Evolutionary conservation across 345 rosid genomes (phyloP).

Genomic region (Ceriops tagal): DNA sequence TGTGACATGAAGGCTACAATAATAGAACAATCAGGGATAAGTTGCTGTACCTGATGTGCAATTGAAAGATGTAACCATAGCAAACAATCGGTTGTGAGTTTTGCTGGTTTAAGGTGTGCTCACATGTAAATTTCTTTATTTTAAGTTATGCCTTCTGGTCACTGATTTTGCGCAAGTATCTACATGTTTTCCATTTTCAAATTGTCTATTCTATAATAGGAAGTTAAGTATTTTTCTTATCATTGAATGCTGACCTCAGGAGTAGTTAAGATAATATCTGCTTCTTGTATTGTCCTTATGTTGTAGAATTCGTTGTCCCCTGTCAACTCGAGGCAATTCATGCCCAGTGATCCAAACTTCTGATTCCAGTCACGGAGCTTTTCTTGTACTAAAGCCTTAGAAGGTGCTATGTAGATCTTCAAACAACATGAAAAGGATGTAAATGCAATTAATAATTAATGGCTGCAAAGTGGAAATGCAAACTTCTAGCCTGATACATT

Average conservation of each 20-base stretch:
- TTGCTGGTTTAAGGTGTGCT: background rate
- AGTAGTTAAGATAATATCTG: constrained; percentile 88
- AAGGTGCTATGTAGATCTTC: constrained; percentile 88
- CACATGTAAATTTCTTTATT: too few species aligned
- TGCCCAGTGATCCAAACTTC: constrained; percentile 75
- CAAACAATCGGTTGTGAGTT: background rate
- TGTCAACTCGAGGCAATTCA: constrained; percentile 85
- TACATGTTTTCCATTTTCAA: background rate
- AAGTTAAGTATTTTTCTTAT: background rate
- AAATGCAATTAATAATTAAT: constrained; percentile 7
- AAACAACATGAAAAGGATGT: constrained; percentile 24
- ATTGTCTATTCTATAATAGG: background rate
- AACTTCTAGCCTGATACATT: background rate
- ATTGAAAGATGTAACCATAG: background rate
- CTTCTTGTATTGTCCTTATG: constrained; percentile 69
- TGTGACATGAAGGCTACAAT: too few species aligned
- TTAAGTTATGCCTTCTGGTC: background rate
- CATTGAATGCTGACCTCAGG: constrained; percentile 65
- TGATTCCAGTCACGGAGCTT: constrained; percentile 90
- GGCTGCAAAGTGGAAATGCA: background rate
- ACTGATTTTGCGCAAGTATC: background rate
- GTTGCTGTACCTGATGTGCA: too few species aligned
- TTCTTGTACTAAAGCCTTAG: constrained; percentile 96
- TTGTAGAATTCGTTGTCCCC: constrained; percentile 84
- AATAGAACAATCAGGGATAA: too few species aligned